These are phyloP conservation scores for Crithidia acanthocephali DNA, from an alignment of 208 protist species.

Conservation along the genomic window DNA sequence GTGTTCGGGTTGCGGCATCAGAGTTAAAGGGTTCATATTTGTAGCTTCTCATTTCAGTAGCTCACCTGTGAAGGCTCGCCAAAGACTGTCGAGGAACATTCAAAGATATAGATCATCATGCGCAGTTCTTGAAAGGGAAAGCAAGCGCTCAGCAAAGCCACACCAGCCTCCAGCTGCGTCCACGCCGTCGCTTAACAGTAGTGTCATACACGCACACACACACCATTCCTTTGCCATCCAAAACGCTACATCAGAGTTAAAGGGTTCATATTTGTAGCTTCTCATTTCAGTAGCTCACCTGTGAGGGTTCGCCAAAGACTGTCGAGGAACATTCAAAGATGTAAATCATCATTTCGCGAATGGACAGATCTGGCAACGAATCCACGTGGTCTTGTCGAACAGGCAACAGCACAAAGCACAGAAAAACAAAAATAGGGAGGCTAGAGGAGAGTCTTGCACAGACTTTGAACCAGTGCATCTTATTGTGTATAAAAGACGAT, in stretches of 20 bases:
- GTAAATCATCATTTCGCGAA: constrained; percentile 7
- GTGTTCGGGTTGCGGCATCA: constrained; percentile 1
- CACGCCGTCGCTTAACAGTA: too few species aligned
- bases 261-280: constrained; percentile 31
- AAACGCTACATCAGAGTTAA: constrained; percentile 26
- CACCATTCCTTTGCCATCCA: too few species aligned
- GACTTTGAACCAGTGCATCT: constrained; percentile 35
- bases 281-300: constrained; percentile 19
- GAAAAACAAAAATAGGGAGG: neutral
- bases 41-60: constrained; percentile 28
- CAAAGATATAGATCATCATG: constrained; percentile 22
- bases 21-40: constrained; percentile 37
- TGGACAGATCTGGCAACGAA: too few species aligned
- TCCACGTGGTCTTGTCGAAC: too few species aligned
- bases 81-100: constrained; percentile 30
- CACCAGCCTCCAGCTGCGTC: too few species aligned
- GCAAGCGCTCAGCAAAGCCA: constrained; percentile 1
- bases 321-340: constrained; percentile 40
- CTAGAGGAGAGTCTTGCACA: constrained; percentile 23
- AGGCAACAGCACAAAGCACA: neutral
- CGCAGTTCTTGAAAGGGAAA: neutral
- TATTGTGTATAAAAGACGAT: constrained; percentile 13
- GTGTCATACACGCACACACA: neutral
- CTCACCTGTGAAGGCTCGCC: neutral
- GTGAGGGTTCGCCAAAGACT: neutral